These are phyloP conservation scores for Geosmithia morbida DNA, from an alignment of 2,329 filamentous ascomycete species.

Conservation along the genomic window DNA sequence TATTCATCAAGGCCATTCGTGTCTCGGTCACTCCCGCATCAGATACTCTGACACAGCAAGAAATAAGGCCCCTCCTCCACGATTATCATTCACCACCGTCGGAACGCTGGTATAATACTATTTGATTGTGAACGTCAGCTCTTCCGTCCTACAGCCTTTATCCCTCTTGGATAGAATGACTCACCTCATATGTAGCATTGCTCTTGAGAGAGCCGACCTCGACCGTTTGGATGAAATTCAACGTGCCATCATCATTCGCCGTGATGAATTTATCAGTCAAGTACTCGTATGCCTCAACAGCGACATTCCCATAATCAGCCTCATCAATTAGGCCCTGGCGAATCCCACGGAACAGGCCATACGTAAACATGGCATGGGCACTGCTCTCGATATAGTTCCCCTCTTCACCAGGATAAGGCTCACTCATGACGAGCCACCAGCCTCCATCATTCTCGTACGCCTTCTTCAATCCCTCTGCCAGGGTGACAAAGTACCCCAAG, in stretches of 20 bases:
- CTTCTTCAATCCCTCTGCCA: constrained; percentile 24
- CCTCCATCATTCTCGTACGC: constrained; percentile 28
- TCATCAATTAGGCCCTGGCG: constrained; percentile 12
- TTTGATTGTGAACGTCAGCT: not conserved
- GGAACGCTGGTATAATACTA: constrained; percentile 3
- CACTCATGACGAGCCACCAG: constrained; percentile 45
- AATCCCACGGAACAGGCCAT: constrained; percentile 30
- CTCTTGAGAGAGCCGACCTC: constrained; percentile 33
- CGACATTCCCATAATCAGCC: constrained; percentile 7
- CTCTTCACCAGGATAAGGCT: constrained; percentile 24
- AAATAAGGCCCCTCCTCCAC: constrained; percentile 2
- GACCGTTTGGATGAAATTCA: constrained; percentile 37
- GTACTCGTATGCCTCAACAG: constrained; percentile 13
- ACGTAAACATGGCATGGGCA: constrained; percentile 42
- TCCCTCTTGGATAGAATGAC: constrained; percentile 3
- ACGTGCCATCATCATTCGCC: constrained; percentile 27
- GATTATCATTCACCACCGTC: constrained; percentile 1
- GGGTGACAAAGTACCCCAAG: constrained; percentile 20
- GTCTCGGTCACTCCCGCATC: not conserved
- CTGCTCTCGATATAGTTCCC: constrained; percentile 49
- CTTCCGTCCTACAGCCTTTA: not conserved
- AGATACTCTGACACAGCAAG: constrained; percentile 2
- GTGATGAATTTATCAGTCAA: constrained; percentile 29
- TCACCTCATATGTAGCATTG: constrained; percentile 33
- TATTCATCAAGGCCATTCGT: too few species aligned